Percentiles rank a stretch among this genome's conserved stretches.
These are phyloP conservation scores for Coniochaeta sp. DNA, from an alignment of 2,329 filamentous ascomycete genomes.

Conservation along the genomic window DNA sequence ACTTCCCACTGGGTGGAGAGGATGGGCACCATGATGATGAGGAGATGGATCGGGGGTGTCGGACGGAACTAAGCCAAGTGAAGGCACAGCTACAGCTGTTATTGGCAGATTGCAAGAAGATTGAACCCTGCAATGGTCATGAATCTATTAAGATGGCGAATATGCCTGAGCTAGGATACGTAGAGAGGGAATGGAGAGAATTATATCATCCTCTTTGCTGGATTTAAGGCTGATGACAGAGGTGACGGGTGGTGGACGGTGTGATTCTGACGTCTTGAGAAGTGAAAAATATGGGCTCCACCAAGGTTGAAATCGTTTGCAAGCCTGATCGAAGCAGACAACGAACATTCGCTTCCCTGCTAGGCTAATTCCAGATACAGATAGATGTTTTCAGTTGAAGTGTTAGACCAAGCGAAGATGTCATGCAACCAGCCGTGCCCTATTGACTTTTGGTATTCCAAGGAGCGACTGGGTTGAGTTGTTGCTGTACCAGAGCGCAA, in stretches of 20 bases:
- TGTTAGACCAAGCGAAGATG: too few relatives aligned
- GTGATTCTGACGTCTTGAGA: background rate
- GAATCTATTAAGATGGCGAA: background rate
- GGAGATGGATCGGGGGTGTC: too few relatives aligned
- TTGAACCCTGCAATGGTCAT: background rate
- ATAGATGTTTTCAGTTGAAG: too few relatives aligned
- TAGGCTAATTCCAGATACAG: too few relatives aligned
- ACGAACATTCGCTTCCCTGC: background rate
- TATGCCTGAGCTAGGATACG: background rate
- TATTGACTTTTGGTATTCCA: too few relatives aligned
- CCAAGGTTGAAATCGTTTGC: background rate
- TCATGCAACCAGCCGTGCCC: too few relatives aligned
- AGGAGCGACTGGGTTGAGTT: too few relatives aligned
- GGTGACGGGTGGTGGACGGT: background rate
- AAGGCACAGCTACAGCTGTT: too few relatives aligned
- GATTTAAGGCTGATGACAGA: background rate
- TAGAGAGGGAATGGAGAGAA: background rate
- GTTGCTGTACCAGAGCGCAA: too few relatives aligned
- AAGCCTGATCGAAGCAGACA: background rate
- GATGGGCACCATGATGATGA: conserved; percentile 8
- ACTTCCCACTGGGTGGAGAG: conserved; percentile 29
- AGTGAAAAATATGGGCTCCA: background rate
- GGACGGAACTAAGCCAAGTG: too few relatives aligned
- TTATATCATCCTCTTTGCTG: background rate
- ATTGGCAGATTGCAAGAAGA: background rate